These are phyloP conservation scores for Emiliania huxleyi DNA, from an alignment of 78 protist genomes.

Conservation along the genomic window DNA sequence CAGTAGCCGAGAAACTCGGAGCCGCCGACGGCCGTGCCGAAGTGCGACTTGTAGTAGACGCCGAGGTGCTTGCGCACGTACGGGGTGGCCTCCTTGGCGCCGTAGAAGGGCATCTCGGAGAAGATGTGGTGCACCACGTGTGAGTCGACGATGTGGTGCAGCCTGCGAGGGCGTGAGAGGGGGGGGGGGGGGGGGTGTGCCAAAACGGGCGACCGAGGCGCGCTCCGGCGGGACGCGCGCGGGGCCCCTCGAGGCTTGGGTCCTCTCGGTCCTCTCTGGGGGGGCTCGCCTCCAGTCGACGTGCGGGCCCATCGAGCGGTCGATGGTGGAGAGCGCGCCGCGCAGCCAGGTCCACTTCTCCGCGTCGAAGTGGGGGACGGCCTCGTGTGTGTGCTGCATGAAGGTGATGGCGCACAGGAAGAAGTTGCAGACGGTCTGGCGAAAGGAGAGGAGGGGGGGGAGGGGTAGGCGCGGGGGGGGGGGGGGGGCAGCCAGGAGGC, in stretches of 20 bases:
- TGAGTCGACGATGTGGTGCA: constrained; percentile 72
- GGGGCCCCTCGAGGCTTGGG: no score
- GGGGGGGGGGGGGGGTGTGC: no score
- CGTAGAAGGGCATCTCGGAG: constrained; percentile 73
- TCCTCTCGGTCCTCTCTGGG: no score
- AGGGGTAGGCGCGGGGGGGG: no score
- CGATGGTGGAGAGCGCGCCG: constrained; percentile 66
- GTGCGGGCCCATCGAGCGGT: constrained; percentile 48
- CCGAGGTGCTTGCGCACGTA: constrained; percentile 55
- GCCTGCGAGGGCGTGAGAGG: no score
- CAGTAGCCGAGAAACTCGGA: not conserved
- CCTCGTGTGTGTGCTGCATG: constrained; percentile 78
- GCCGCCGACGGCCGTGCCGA: not conserved
- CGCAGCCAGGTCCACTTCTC: constrained; percentile 67
- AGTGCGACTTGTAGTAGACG: constrained; percentile 15
- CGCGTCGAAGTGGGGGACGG: constrained; percentile 63
- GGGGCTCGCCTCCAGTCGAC: constrained; percentile 45
- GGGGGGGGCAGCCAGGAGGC: no score
- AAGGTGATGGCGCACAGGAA: constrained; percentile 75
- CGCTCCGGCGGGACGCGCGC: no score
- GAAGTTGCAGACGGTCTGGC: constrained; percentile 43
- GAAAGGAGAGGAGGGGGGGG: no score
- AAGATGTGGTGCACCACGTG: constrained; percentile 82
- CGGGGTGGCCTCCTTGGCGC: constrained; percentile 68
- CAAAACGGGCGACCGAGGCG: no score